Conservation (phyloP, 169 alveolate genomes). For the Eimeria brunetti region DNA sequence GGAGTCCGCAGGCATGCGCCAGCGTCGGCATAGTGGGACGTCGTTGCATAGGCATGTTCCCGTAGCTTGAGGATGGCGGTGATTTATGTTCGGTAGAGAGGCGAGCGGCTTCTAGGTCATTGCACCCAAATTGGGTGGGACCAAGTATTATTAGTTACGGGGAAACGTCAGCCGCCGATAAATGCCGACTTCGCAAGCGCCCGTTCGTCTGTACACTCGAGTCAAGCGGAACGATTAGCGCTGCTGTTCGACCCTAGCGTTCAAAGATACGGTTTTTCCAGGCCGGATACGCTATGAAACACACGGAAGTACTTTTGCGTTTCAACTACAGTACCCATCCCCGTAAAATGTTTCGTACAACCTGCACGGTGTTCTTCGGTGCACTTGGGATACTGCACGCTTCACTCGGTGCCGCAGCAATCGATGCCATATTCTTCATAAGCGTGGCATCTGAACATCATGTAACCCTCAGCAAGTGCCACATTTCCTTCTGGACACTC, state of each 20-base stretch:
- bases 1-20: conserved; percentile 27
- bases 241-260: background rate
- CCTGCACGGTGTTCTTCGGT: background rate
- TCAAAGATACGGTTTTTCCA: background rate
- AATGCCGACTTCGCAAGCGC: background rate
- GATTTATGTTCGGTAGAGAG: conserved; percentile 2
- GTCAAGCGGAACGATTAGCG: background rate
- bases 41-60: background rate
- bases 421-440: conserved; percentile 64
- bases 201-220: conserved; percentile 35
- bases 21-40: conserved; percentile 3
- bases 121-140: background rate
- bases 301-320: background rate
- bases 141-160: background rate
- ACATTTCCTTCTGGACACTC: conserved; percentile 56
- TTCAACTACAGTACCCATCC: background rate
- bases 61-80: background rate
- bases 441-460: conserved; percentile 41
- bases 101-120: background rate
- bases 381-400: background rate
- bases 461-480: conserved; percentile 48
- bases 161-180: background rate
- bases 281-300: background rate
- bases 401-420: background rate
- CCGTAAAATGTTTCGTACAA: background rate